Evolutionary conservation across 345 rosid genomes (phyloP).

Genomic region (Salix arbutifolia): DNA sequence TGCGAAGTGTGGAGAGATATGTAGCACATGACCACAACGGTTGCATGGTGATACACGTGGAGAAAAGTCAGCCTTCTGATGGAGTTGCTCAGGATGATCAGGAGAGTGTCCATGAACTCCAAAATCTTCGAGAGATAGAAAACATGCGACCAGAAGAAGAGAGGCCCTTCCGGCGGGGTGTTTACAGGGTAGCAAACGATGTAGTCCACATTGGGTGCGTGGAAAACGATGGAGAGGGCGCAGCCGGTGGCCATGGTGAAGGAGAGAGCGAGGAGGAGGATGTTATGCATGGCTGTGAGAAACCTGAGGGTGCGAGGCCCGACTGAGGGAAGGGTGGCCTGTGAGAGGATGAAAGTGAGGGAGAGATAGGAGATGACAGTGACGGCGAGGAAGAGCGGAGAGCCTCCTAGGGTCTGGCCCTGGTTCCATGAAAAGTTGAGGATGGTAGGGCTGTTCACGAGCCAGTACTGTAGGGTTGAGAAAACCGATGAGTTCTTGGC

Average conservation of each 20-base stretch:
- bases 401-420: conserved; percentile 48
- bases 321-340: conserved; percentile 20
- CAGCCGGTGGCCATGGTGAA: conserved; percentile 64
- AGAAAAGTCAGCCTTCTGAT: conserved; percentile 51
- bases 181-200: conserved; percentile 44
- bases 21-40: conserved; percentile 57
- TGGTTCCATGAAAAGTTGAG: conserved; percentile 50
- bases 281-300: conserved; percentile 58
- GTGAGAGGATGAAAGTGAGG: conserved; percentile 43
- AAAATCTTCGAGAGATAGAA: conserved; percentile 59
- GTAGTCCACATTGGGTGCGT: conserved; percentile 23
- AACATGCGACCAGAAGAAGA: conserved; percentile 61
- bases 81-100: conserved; percentile 46
- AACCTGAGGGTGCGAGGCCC: conserved; percentile 43
- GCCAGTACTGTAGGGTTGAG: conserved; percentile 40
- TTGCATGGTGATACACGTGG: conserved; percentile 67
- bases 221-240: conserved; percentile 41
- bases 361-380: conserved; percentile 44
- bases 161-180: conserved; percentile 47
- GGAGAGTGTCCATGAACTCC: conserved; percentile 58
- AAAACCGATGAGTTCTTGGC: neutral
- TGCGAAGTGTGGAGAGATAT: conserved; percentile 40
- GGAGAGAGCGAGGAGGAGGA: conserved; percentile 56
- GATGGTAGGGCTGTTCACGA: conserved; percentile 55
- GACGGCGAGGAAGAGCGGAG: conserved; percentile 41